Conservation (phyloP, 2,329 filamentous ascomycete genomes). For the Parasarocladium wereldwijsianum region DNA sequence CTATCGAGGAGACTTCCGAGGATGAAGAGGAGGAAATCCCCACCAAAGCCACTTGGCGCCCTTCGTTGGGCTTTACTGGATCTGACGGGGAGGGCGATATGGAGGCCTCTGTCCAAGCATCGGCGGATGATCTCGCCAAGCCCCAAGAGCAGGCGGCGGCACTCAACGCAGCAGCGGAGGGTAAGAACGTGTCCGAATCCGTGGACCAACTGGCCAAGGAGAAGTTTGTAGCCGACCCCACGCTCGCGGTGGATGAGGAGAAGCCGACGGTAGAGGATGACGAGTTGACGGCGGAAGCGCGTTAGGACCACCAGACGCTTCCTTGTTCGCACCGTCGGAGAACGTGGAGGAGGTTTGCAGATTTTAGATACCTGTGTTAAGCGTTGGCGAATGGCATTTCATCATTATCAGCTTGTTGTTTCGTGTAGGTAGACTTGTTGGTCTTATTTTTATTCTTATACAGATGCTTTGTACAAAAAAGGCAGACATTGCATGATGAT, state of each 20-base stretch:
- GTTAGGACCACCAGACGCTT: no score
- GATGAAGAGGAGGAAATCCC: not conserved
- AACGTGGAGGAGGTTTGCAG: slow-evolving; percentile 7
- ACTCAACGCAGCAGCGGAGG: slow-evolving; percentile 1
- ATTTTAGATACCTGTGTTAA: slow-evolving; percentile 7
- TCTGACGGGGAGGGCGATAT: no score
- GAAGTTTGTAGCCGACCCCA: no score
- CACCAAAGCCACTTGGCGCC: no score
- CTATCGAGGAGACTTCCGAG: not conserved
- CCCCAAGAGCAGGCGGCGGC: not conserved
- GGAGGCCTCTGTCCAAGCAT: slow-evolving; percentile 4
- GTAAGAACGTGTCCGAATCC: not conserved
- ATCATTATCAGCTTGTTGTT: no score
- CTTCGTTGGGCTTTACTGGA: no score
- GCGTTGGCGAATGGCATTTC: slow-evolving; percentile 17
- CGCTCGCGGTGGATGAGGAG: slow-evolving; percentile 1
- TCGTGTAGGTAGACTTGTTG: no score
- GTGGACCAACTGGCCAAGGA: not conserved
- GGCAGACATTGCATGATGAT: no score
- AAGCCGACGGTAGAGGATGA: slow-evolving; percentile 1
- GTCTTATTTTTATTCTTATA: no score
- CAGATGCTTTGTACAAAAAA: no score
- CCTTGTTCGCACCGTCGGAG: no score
- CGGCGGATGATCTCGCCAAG: slow-evolving; percentile 4
- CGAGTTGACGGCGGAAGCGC: no score